These are phyloP conservation scores for Fusarium lyarnte DNA, from an alignment of 2,329 filamentous ascomycete genomes.

Conservation along the genomic window DNA sequence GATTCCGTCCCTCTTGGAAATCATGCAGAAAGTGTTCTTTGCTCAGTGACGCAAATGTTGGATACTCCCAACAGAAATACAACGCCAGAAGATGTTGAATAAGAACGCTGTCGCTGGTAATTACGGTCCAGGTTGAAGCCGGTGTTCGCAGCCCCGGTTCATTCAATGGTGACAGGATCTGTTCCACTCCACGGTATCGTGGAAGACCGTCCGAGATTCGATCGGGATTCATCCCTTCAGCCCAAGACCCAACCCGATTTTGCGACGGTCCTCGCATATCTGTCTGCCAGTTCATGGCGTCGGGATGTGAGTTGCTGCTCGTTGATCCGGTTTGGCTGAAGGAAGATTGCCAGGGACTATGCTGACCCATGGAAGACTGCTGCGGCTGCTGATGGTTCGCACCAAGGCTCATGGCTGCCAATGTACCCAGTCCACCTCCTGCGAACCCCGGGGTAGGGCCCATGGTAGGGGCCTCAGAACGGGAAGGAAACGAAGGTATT, in stretches of 20 bases:
- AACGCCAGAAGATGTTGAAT: constrained; percentile 71
- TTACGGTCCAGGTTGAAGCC: constrained; percentile 65
- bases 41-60: constrained; percentile 77
- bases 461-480: constrained; percentile 28
- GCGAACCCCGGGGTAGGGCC: constrained; percentile 44
- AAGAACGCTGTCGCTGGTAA: constrained; percentile 66
- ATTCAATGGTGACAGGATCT: constrained; percentile 59
- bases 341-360: constrained; percentile 61
- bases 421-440: constrained; percentile 39
- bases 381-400: constrained; percentile 46
- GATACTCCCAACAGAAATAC: constrained; percentile 81
- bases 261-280: constrained; percentile 53
- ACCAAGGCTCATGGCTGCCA: constrained; percentile 47
- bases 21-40: constrained; percentile 76
- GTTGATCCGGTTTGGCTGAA: constrained; percentile 58
- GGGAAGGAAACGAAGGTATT: constrained; percentile 42
- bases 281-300: constrained; percentile 57
- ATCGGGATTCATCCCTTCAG: constrained; percentile 54
- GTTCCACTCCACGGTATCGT: constrained; percentile 55
- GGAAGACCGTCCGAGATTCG: constrained; percentile 45
- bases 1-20: constrained; percentile 66
- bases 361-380: constrained; percentile 48
- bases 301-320: constrained; percentile 58
- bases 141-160: constrained; percentile 56
- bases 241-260: constrained; percentile 61